These are phyloP conservation scores for Botrytis paeoniae DNA, from an alignment of 2,329 filamentous ascomycete species.

Conservation along the genomic window DNA sequence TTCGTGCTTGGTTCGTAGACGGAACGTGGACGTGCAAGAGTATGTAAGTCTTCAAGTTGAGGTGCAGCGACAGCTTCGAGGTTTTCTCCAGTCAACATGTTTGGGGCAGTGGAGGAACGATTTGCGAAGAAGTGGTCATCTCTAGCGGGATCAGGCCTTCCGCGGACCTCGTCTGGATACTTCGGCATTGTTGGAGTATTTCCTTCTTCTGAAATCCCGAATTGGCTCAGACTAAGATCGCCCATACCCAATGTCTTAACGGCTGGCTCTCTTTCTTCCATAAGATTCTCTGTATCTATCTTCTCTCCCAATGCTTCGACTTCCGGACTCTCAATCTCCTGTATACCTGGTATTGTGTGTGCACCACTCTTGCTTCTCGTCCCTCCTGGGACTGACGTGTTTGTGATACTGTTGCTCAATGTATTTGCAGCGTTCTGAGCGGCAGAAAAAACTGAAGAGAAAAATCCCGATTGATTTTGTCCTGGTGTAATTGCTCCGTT, in stretches of 20 bases:
- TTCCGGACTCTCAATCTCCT: constrained; percentile 35
- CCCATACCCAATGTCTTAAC: constrained; percentile 87
- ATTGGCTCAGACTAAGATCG: constrained; percentile 82
- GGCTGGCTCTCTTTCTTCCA: constrained; percentile 65
- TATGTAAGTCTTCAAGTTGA: constrained; percentile 30
- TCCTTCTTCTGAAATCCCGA: constrained; percentile 70
- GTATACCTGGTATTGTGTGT: constrained; percentile 30
- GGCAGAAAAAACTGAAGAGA: constrained; percentile 87
- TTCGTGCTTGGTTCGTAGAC: constrained; percentile 48
- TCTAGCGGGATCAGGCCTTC: constrained; percentile 28
- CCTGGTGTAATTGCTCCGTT: constrained; percentile 50
- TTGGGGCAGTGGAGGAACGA: constrained; percentile 11
- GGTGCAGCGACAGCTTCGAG: constrained; percentile 26
- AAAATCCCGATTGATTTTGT: constrained; percentile 65
- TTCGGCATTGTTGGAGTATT: constrained; percentile 56
- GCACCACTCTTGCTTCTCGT: constrained; percentile 44
- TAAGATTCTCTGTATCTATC: constrained; percentile 33
- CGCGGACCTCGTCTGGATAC: constrained; percentile 45
- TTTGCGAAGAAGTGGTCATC: constrained; percentile 28
- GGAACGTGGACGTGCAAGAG: constrained; percentile 44
- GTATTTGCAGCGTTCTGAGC: constrained; percentile 87
- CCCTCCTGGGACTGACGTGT: constrained; percentile 54
- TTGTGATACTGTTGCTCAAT: constrained; percentile 71
- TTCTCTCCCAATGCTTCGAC: constrained; percentile 38
- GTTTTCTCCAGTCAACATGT: constrained; percentile 23